Evolutionary conservation across 148 eudicot species (phyloP).

Genomic region (Persicaria maculosa): DNA sequence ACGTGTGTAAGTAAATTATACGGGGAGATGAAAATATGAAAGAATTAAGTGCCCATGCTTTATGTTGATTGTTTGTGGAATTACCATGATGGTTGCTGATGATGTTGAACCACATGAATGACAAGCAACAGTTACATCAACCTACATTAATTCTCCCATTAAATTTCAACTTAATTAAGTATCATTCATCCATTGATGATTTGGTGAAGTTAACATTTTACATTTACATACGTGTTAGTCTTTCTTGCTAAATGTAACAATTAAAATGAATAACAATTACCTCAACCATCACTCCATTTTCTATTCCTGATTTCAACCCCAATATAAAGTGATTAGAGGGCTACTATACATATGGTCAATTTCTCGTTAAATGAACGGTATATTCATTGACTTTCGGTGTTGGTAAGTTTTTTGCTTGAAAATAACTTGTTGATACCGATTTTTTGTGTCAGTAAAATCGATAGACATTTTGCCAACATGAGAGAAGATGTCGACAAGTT

Average conservation of each 20-base stretch:
- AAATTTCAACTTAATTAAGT: not conserved
- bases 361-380: too few species aligned
- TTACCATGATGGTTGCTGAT: not conserved
- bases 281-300: not conserved
- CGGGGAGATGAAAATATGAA: not conserved
- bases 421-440: too few species aligned
- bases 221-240: constrained; percentile 2
- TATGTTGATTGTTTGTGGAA: not conserved
- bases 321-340: too few species aligned
- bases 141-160: not conserved
- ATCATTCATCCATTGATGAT: not conserved
- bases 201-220: not conserved
- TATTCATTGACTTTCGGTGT: too few species aligned
- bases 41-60: not conserved
- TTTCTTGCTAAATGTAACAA: not conserved
- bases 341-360: too few species aligned
- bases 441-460: too few species aligned
- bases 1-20: too few species aligned
- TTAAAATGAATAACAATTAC: not conserved
- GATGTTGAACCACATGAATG: constrained; percentile 1
- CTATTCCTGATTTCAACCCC: too few species aligned
- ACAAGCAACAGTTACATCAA: constrained; percentile 10
- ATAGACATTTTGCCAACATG: too few species aligned
- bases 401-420: too few species aligned
- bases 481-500: too few species aligned